Evolutionary conservation across 371 early-diverging fungal species (phyloP), one percentile per base, ranked within the genome.

Genomic region (Mucor ambiguus): DNA sequence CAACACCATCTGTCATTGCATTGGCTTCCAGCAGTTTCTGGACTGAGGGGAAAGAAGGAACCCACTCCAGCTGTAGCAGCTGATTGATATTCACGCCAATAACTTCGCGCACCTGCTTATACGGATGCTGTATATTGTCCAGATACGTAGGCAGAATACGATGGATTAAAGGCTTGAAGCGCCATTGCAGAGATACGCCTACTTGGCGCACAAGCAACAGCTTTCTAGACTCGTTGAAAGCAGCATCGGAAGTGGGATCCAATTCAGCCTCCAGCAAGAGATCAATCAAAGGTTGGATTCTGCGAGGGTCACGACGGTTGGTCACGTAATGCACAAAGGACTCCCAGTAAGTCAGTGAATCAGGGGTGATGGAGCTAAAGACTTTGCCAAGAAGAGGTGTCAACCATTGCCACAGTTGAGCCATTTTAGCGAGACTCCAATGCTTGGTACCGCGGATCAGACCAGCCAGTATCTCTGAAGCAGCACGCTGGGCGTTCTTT

Each of bases 71-170:
- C 61, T 92, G 88, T 37, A 90, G 71, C 4, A 89, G 63, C 35
- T 84, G 84, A 66, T 92, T 88, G 61, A 95, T 86, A 60, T 87
- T 82, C 2, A 78, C 77, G 28, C 95, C 96, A 22, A 95, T 72
- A 10, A 84, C 78, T 67, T 94, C 93, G 7, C 97, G 88, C 26
- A 96, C 94, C 73, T 94, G 95, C 71, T 95, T 89, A 78, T 96
- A 96, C 2, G 95, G 95, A 71, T 94, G 92, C 2, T 83, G 77
- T 46, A 95, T 62, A 33, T 86, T 83, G 0, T 69, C 68, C 32
- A 93, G 37, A 52, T 89, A 87, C 0, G 76, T 78, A 26, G 82
- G 79, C 24, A 89, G 66, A 60, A 91, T 67, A 2, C 73, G 55
- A 1, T 75, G 64, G 0, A 81, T 71, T 37, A 81, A 60, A 11